These are phyloP conservation scores for Hypoxylon sp. DNA, from an alignment of 2,329 filamentous ascomycete genomes.

Conservation along the genomic window DNA sequence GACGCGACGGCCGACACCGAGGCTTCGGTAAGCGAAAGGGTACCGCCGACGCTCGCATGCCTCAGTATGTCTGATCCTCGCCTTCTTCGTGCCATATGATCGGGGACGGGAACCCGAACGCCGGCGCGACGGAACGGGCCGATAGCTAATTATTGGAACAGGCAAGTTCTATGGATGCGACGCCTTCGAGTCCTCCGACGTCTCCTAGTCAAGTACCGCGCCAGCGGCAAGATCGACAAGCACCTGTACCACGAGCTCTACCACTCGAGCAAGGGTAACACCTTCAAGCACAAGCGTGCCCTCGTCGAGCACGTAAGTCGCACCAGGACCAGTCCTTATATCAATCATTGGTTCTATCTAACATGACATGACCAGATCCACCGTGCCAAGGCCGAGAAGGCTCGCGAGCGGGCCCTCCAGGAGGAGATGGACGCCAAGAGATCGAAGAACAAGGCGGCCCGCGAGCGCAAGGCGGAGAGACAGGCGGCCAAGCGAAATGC, in stretches of 20 bases:
- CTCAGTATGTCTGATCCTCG: constrained; percentile 73
- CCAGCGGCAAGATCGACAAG: constrained; percentile 99
- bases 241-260: constrained; percentile 99
- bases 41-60: constrained; percentile 99
- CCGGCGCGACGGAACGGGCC: background rate
- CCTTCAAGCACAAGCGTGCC: constrained; percentile 99
- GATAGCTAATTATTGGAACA: constrained; percentile 51
- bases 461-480: constrained; percentile 97
- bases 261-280: constrained; percentile 99
- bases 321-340: background rate
- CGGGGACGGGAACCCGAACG: too few relatives aligned
- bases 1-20: constrained; percentile 95
- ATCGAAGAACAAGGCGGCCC: constrained; percentile 99
- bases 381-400: constrained; percentile 99
- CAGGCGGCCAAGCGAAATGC: constrained; percentile 89
- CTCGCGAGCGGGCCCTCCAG: constrained; percentile 93
- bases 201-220: constrained; percentile 99
- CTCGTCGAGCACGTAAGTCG: constrained; percentile 98
- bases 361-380: constrained; percentile 77
- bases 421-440: constrained; percentile 99
- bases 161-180: constrained; percentile 99
- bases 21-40: constrained; percentile 99
- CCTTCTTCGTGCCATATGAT: too few relatives aligned
- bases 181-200: constrained; percentile 98
- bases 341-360: constrained; percentile 3